Conservation (phyloP, 2,329 filamentous ascomycete species). For the Fusarium nelsonii region DNA sequence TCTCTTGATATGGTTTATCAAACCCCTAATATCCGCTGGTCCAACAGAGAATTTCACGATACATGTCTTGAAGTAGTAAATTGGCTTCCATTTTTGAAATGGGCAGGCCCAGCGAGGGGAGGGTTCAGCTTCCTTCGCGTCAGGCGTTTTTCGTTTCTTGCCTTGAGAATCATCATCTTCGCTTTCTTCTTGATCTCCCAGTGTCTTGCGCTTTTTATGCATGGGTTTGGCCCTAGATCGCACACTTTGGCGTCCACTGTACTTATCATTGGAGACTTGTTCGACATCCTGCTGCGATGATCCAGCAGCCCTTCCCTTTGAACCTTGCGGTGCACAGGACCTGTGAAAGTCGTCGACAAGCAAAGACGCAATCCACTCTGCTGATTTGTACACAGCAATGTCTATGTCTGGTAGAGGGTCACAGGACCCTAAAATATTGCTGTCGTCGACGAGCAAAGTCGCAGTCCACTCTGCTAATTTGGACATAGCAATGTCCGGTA, state of each 20-base stretch:
- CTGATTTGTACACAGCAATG: not conserved
- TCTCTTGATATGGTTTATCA: not conserved
- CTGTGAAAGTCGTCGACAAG: slow-evolving; percentile 8
- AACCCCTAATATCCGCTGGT: not conserved
- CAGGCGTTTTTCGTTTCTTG: not conserved
- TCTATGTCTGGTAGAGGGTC: too few relatives aligned
- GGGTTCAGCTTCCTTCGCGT: rapidly evolving
- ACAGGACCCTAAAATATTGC: too few relatives aligned
- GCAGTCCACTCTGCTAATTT: not conserved
- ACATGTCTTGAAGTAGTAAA: rapidly evolving
- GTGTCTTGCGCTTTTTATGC: not conserved
- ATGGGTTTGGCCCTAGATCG: not conserved
- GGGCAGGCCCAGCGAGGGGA: slow-evolving; percentile 6
- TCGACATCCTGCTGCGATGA: not conserved
- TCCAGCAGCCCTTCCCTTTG: not conserved
- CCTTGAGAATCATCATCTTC: slow-evolving; percentile 6
- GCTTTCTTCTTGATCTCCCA: not conserved
- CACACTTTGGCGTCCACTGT: too few relatives aligned
- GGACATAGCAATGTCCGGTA: not conserved
- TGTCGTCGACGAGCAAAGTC: not conserved
- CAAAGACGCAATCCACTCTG: not conserved
- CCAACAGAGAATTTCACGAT: too few relatives aligned
- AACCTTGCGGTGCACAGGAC: not conserved
- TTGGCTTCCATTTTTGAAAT: not conserved
- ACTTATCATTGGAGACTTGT: rapidly evolving